phyloP scores from a whole-genome alignment of 2,329 filamentous ascomycete genomes.

The Neonectria coccinea region DNA sequence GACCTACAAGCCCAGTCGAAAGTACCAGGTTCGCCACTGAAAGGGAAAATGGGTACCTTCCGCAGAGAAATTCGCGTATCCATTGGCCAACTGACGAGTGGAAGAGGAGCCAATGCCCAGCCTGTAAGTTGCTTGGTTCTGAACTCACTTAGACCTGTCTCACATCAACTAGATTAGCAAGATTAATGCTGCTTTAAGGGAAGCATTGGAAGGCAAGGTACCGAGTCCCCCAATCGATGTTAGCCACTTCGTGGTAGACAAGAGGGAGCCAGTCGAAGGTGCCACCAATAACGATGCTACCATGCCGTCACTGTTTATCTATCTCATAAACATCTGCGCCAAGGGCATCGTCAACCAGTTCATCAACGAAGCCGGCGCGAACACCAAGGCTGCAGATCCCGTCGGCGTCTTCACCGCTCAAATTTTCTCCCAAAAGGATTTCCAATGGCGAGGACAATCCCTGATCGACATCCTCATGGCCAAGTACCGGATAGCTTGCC shows the following conservation, averaged over 20 bases:
- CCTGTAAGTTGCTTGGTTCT: conserved; percentile 49
- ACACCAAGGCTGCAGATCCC: conserved; percentile 76
- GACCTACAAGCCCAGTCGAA: conserved; percentile 69
- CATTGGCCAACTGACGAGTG: conserved; percentile 78
- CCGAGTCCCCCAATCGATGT: conserved; percentile 67
- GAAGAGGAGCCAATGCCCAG: conserved; percentile 68
- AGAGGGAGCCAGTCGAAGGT: conserved; percentile 60
- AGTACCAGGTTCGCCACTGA: conserved; percentile 60
- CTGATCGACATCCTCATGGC: conserved; percentile 87
- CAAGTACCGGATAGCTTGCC: conserved; percentile 84
- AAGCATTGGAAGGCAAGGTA: conserved; percentile 63
- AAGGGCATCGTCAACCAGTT: conserved; percentile 80
- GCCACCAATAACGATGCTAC: conserved; percentile 63
- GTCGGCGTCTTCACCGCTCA: conserved; percentile 82
- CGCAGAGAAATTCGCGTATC: conserved; percentile 77
- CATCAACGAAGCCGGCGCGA: conserved; percentile 72
- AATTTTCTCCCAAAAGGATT: conserved; percentile 77
- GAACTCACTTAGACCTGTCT: conserved; percentile 17
- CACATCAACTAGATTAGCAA: conserved; percentile 49
- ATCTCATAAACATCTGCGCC: conserved; percentile 80
- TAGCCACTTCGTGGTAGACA: conserved; percentile 63
- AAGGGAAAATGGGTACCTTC: conserved; percentile 76
- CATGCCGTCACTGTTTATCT: conserved; percentile 76
- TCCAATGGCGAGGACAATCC: conserved; percentile 74
- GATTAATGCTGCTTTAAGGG: conserved; percentile 59